phyloP scores from a whole-genome alignment of 441 rosid species.

The Erodium texanum region DNA sequence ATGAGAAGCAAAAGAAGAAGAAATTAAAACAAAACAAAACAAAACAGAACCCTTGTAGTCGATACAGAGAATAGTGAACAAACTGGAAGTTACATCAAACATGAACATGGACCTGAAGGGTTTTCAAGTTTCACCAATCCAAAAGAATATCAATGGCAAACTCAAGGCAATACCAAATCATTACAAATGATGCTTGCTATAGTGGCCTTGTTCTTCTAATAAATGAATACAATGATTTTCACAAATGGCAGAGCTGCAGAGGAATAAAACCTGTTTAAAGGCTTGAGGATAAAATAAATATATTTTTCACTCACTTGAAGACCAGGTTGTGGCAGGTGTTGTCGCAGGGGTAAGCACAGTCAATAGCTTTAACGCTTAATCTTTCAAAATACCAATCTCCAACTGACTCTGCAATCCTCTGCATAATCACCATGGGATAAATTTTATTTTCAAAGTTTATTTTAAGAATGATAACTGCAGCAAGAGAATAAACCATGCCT shows the following conservation, averaged over 20 bases:
- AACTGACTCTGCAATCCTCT: constrained; percentile 87
- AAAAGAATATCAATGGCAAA: too few species aligned
- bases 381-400: constrained; percentile 96
- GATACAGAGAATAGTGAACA: too few species aligned
- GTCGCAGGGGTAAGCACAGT: constrained; percentile 37
- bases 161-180: too few species aligned
- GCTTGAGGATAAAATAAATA: constrained; percentile 19
- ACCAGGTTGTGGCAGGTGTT: constrained; percentile 10
- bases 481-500: constrained; percentile 6
- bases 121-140: too few species aligned
- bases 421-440: constrained; percentile 20
- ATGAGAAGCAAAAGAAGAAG: constrained; percentile 8
- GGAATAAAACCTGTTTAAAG: constrained; percentile 13
- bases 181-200: too few species aligned
- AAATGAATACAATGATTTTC: constrained; percentile 24
- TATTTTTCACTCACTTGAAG: constrained; percentile 32
- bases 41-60: too few species aligned
- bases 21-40: background rate
- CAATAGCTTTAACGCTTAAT: constrained; percentile 48
- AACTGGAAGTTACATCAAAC: too few species aligned
- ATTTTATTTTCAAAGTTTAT: constrained; percentile 6
- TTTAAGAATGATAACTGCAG: background rate
- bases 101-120: too few species aligned
- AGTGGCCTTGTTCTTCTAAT: constrained; percentile 9
- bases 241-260: constrained; percentile 6